These are phyloP conservation scores for Athelia psychrophila DNA, from an alignment of 1,284 basidiomycete genomes.

Conservation along the genomic window DNA sequence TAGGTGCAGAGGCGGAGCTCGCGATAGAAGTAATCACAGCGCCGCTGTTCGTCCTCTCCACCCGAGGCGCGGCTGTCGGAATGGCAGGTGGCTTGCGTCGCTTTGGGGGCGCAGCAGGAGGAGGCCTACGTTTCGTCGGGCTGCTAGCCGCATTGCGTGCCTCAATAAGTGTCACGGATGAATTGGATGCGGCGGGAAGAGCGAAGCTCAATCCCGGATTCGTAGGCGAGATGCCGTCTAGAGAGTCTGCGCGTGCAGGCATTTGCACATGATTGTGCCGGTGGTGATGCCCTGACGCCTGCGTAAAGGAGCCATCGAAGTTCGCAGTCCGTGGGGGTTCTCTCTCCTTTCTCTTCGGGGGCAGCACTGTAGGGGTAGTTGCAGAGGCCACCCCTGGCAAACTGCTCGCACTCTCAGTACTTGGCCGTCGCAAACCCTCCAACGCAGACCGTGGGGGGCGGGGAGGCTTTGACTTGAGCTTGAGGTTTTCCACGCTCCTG, in stretches of 20 bases:
- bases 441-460: conserved; percentile 31
- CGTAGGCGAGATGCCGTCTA: not conserved
- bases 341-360: conserved; percentile 15
- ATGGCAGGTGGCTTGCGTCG: conserved; percentile 66
- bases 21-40: conserved; percentile 51
- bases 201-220: not conserved
- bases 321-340: conserved; percentile 9
- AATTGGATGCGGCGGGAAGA: conserved; percentile 5
- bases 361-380: conserved; percentile 12
- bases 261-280: conserved; percentile 7
- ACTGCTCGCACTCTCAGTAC: conserved; percentile 51
- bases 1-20: not conserved
- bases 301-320: not conserved
- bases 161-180: not conserved
- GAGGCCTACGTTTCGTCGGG: conserved; percentile 32
- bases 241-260: conserved; percentile 4
- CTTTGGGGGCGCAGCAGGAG: conserved; percentile 56
- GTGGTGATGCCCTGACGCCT: not conserved
- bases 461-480: conserved; percentile 14
- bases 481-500: conserved; percentile 58
- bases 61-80: conserved; percentile 57
- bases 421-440: conserved; percentile 38
- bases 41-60: conserved; percentile 39
- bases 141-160: conserved; percentile 14
- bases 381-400: conserved; percentile 42